Conservation (phyloP, 257 asterid genomes). For the Euphrasia confusa region DNA sequence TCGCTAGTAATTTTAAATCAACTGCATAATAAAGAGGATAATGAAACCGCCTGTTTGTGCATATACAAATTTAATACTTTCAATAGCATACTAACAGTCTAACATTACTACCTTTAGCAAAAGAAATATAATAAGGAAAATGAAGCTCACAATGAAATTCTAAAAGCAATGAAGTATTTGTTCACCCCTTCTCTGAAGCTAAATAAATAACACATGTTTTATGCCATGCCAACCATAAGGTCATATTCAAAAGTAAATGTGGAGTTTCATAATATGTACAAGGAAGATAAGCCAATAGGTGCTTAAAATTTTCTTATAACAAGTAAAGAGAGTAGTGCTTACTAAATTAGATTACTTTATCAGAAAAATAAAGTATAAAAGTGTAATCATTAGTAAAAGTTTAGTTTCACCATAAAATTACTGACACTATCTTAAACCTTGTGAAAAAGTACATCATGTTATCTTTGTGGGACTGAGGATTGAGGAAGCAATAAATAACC, state of each 20-base stretch:
- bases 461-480: too few relatives aligned
- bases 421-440: too few relatives aligned
- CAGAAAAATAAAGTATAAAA: too few relatives aligned
- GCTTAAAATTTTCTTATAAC: too few relatives aligned
- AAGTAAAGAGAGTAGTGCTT: too few relatives aligned
- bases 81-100: neutral
- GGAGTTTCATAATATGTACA: neutral
- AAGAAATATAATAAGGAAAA: conserved; percentile 1
- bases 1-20: neutral
- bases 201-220: neutral
- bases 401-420: too few relatives aligned
- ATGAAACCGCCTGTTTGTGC: neutral
- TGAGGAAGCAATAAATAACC: neutral
- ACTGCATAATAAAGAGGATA: neutral
- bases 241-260: conserved; percentile 5
- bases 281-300: neutral
- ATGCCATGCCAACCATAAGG: conserved; percentile 1
- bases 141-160: neutral
- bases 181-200: neutral
- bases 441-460: too few relatives aligned
- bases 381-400: too few relatives aligned
- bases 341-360: too few relatives aligned
- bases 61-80: neutral
- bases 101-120: neutral
- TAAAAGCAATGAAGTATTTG: neutral